Conservation (phyloP, 2,329 filamentous ascomycete species). For the Diaporthe australafricana region DNA sequence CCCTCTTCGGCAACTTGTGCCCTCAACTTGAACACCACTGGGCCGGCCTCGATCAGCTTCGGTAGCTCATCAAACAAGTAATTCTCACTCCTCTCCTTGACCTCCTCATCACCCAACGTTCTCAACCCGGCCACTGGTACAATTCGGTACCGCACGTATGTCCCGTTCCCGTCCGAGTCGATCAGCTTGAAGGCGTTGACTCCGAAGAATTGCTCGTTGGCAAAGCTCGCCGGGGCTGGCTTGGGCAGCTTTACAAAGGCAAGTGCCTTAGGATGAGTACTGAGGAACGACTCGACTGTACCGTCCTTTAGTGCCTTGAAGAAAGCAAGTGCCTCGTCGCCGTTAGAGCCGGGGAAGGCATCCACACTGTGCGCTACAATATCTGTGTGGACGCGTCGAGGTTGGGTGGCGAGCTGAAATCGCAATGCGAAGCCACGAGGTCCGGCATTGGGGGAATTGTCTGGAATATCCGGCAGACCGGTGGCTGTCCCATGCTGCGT, state of each 20-base stretch:
- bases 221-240: constrained; percentile 61
- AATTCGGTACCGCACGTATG: constrained; percentile 61
- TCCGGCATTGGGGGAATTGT: constrained; percentile 58
- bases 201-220: constrained; percentile 58
- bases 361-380: constrained; percentile 65
- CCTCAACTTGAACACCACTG: constrained; percentile 58
- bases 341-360: constrained; percentile 63
- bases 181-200: constrained; percentile 63
- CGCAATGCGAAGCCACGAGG: constrained; percentile 62
- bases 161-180: constrained; percentile 52
- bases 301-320: constrained; percentile 54
- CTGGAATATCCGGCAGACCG: constrained; percentile 61
- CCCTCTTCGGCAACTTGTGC: constrained; percentile 56
- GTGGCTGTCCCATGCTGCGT: constrained; percentile 48
- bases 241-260: constrained; percentile 62
- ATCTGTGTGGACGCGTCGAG: constrained; percentile 63
- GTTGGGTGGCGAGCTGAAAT: constrained; percentile 54
- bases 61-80: constrained; percentile 63
- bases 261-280: constrained; percentile 56
- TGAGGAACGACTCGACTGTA: constrained; percentile 55
- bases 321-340: constrained; percentile 63
- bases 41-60: constrained; percentile 47
- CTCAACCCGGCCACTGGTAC: constrained; percentile 56
- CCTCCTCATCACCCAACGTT: constrained; percentile 51
- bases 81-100: constrained; percentile 50